A percentile compares a stretch with the other conserved stretches of the same genome.
Evolutionary conservation across 1,284 basidiomycete species (phyloP).

Genomic region (Psilocybe mexicana): DNA sequence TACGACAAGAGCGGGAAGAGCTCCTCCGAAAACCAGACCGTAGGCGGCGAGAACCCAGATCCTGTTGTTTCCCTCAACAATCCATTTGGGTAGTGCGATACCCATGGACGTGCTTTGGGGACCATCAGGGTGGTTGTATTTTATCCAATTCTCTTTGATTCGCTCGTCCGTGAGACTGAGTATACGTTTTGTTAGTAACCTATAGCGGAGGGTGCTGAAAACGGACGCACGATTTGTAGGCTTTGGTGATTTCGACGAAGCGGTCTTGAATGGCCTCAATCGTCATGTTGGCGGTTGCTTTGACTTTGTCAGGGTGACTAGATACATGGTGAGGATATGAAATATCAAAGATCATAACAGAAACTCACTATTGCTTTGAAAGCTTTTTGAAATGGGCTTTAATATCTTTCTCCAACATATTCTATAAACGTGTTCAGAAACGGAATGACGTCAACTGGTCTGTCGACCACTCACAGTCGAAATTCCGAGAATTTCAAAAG

Average conservation of each 20-base stretch:
- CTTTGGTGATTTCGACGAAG: constrained; percentile 96
- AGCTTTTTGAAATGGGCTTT: constrained; percentile 96
- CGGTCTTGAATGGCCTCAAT: constrained; percentile 86
- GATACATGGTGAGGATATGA: neutral
- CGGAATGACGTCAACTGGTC: neutral
- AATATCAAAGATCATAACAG: neutral
- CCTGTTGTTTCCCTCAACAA: constrained; percentile 91
- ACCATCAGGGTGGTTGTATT: constrained; percentile 96
- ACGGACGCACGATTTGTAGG: constrained; percentile 84
- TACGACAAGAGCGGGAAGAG: constrained; percentile 85
- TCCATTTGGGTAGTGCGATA: constrained; percentile 94
- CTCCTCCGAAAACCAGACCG: constrained; percentile 84
- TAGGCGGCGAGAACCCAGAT: constrained; percentile 90
- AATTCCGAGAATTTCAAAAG: constrained; percentile 93
- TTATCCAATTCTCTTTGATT: constrained; percentile 88
- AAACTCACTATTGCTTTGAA: constrained; percentile 80
- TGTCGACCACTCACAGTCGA: constrained; percentile 47
- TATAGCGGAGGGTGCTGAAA: constrained; percentile 25
- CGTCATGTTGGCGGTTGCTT: constrained; percentile 81
- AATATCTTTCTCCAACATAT: constrained; percentile 85
- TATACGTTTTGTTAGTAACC: neutral
- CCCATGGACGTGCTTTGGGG: constrained; percentile 94
- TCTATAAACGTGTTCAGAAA: constrained; percentile 36
- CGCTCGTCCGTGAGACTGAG: constrained; percentile 88
- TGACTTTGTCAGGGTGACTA: constrained; percentile 98